Percentiles rank a stretch among this genome's conserved stretches.
Evolutionary conservation across 139 green algal genomes (phyloP).

Genomic region (Micractinium conductrix): DNA sequence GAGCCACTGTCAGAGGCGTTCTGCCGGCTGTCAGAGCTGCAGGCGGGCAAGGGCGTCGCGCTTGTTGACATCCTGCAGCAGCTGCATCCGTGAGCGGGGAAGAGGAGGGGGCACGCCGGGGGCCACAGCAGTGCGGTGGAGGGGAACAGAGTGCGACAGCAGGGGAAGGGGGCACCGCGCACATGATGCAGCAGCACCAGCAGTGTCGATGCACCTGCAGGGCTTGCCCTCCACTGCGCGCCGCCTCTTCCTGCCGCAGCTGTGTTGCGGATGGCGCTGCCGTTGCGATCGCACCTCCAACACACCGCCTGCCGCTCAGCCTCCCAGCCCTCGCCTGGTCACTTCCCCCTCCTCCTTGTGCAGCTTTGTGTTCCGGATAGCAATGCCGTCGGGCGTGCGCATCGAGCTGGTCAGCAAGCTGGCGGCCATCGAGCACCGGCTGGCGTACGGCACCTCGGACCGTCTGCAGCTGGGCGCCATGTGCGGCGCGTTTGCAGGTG

Average conservation of each 20-base stretch:
- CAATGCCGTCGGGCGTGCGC: slow-evolving; percentile 67
- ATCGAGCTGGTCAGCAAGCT: slow-evolving; percentile 82
- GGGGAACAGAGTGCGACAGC: too few species aligned
- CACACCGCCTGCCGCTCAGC: too few species aligned
- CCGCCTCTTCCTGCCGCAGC: too few species aligned
- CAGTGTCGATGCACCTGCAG: too few species aligned
- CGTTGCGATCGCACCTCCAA: neutral
- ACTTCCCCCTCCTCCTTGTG: slow-evolving; percentile 1
- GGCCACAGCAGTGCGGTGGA: slow-evolving; percentile 51
- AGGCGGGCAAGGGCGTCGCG: slow-evolving; percentile 83
- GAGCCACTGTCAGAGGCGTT: slow-evolving; percentile 71
- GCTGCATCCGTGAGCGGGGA: slow-evolving; percentile 83
- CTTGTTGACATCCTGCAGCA: slow-evolving; percentile 93
- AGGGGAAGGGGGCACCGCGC: too few species aligned
- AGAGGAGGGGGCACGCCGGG: neutral
- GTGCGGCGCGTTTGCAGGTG: slow-evolving; percentile 75
- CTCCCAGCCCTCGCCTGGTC: neutral
- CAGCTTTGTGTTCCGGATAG: slow-evolving; percentile 82
- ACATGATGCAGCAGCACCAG: slow-evolving; percentile 42
- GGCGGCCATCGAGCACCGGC: slow-evolving; percentile 88
- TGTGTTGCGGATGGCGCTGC: neutral
- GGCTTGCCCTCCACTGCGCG: too few species aligned
- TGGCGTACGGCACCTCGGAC: slow-evolving; percentile 86
- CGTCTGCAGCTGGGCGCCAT: slow-evolving; percentile 89
- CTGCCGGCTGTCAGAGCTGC: slow-evolving; percentile 24